Evolutionary conservation across 495 filamentous ascomycete species (phyloP).

Genomic region (Neurospora discreta): DNA sequence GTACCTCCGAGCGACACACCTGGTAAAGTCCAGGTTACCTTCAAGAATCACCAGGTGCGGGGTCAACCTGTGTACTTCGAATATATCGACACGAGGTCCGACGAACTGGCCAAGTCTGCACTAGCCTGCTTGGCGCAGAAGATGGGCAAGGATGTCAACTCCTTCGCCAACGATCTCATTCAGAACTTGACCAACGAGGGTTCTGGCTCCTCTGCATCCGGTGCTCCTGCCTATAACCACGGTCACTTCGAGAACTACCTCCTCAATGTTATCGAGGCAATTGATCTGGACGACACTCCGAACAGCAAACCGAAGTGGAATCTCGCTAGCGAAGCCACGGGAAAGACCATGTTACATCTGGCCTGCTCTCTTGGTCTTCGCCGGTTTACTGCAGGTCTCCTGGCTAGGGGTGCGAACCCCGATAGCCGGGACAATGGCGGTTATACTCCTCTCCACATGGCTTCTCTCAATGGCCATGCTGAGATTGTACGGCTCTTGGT

Average conservation of each 20-base stretch:
- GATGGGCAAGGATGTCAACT: constrained; percentile 20
- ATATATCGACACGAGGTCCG: constrained; percentile 70
- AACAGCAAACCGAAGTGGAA: constrained; percentile 51
- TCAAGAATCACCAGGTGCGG: constrained; percentile 39
- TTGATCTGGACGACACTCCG: constrained; percentile 66
- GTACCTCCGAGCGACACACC: constrained; percentile 61
- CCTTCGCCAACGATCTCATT: background rate
- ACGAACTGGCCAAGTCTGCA: constrained; percentile 54
- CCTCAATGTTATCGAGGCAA: constrained; percentile 61
- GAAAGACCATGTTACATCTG: constrained; percentile 75
- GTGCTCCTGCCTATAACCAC: constrained; percentile 8
- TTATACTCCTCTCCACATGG: constrained; percentile 75
- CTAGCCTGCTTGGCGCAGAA: constrained; percentile 46
- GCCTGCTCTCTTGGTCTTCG: constrained; percentile 65
- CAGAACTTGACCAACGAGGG: constrained; percentile 4
- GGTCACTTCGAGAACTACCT: constrained; percentile 54
- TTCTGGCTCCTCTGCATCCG: constrained; percentile 11
- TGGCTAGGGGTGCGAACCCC: constrained; percentile 69
- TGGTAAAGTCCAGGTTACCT: constrained; percentile 63
- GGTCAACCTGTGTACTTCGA: constrained; percentile 48
- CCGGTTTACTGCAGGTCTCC: constrained; percentile 67
- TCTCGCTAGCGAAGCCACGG: constrained; percentile 43
- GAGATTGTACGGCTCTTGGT: constrained; percentile 70
- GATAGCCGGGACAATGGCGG: constrained; percentile 68
- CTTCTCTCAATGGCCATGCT: constrained; percentile 62